These are phyloP conservation scores for Streptanthus diversifolius DNA, from an alignment of 345 rosid genomes.

Conservation along the genomic window DNA sequence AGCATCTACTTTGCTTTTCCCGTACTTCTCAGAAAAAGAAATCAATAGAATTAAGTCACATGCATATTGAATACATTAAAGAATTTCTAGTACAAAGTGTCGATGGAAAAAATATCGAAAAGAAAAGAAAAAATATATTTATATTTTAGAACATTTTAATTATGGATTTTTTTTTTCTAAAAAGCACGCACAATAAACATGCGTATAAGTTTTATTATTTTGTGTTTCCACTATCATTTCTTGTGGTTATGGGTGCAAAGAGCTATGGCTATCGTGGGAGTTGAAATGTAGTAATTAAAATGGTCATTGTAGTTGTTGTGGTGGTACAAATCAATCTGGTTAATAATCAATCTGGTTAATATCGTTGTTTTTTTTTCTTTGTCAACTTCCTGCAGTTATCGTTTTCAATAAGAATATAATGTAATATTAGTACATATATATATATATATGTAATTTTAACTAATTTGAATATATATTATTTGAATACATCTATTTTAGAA, in stretches of 20 bases:
- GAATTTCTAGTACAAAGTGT: background rate
- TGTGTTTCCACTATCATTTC: background rate
- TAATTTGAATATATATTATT: too few species aligned
- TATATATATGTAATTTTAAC: too few species aligned
- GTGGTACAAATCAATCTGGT: background rate
- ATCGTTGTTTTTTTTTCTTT: background rate
- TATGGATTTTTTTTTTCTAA: background rate
- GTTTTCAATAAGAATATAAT: background rate
- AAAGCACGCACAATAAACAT: too few species aligned
- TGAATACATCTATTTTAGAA: too few species aligned
- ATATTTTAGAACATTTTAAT: background rate
- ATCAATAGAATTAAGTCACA: constrained; percentile 17
- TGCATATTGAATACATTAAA: constrained; percentile 12
- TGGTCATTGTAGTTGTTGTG: background rate
- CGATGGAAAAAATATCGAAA: background rate
- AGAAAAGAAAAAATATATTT: background rate
- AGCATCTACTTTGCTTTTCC: constrained; percentile 12
- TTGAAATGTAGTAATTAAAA: background rate
- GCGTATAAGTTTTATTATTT: background rate
- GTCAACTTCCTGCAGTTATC: background rate
- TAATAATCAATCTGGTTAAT: too few species aligned
- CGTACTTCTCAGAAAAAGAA: background rate
- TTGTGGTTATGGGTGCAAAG: background rate
- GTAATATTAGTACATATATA: too few species aligned
- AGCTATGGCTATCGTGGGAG: background rate